Evolutionary conservation across 345 rosid genomes (phyloP).

Genomic region (Moricandia moricandioides): DNA sequence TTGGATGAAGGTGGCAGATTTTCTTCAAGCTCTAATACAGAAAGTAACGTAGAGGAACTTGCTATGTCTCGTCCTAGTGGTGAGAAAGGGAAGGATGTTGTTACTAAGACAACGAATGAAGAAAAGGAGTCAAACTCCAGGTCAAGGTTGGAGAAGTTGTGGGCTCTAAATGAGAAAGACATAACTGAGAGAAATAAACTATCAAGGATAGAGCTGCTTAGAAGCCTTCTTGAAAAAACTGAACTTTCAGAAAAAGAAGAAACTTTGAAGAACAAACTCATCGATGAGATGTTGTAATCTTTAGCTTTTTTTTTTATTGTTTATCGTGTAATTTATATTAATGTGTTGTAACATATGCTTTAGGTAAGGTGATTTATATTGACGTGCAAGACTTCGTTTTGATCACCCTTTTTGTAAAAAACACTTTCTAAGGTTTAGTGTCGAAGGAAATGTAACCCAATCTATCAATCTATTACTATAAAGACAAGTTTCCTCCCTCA

Average conservation of each 20-base stretch:
- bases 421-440: too few species aligned
- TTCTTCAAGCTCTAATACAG: background rate
- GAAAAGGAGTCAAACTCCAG: background rate
- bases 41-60: background rate
- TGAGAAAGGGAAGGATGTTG: background rate
- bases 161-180: background rate
- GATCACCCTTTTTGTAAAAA: too few species aligned
- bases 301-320: background rate
- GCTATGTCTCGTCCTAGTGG: background rate
- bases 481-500: too few species aligned
- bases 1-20: background rate
- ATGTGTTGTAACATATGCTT: background rate
- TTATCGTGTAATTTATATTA: background rate
- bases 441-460: too few species aligned
- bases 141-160: background rate
- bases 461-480: too few species aligned
- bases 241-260: background rate
- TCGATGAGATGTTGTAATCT: background rate
- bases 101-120: background rate
- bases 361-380: background rate
- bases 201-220: background rate
- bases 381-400: background rate
- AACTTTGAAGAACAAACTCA: background rate
- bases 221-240: background rate
- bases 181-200: background rate